These are phyloP conservation scores for Periconia sp. DNA, from an alignment of 2,329 filamentous ascomycete species.

Conservation along the genomic window DNA sequence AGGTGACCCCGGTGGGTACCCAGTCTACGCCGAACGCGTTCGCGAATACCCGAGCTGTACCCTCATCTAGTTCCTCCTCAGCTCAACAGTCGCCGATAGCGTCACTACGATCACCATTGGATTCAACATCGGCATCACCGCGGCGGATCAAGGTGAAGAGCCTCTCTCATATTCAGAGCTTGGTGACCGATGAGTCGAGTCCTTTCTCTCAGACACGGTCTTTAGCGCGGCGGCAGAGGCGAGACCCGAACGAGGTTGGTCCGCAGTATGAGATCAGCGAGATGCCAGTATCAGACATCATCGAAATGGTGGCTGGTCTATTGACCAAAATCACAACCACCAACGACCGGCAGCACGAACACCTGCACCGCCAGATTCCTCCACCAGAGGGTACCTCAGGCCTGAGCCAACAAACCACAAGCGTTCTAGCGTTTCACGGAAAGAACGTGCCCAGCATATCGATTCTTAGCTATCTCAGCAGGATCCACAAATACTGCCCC, in stretches of 20 bases:
- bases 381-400: constrained; percentile 64
- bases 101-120: constrained; percentile 35
- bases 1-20: constrained; percentile 32
- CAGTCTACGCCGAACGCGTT: constrained; percentile 22
- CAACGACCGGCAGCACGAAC: constrained; percentile 93
- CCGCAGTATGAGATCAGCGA: constrained; percentile 90
- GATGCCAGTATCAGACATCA: constrained; percentile 97
- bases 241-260: constrained; percentile 56
- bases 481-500: constrained; percentile 98
- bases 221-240: constrained; percentile 47
- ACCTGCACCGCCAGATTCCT: constrained; percentile 77
- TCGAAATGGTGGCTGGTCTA: constrained; percentile 97
- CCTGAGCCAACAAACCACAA: constrained; percentile 69
- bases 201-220: constrained; percentile 57
- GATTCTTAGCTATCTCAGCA: constrained; percentile 91
- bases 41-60: constrained; percentile 25
- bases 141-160: constrained; percentile 81
- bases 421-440: constrained; percentile 92
- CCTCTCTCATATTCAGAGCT: constrained; percentile 86
- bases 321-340: constrained; percentile 97
- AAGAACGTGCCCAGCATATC: constrained; percentile 98
- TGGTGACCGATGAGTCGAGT: constrained; percentile 79
- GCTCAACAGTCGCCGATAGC: constrained; percentile 34
- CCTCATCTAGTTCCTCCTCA: constrained; percentile 32
- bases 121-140: constrained; percentile 52